Percentiles rank a stretch among this genome's conserved stretches.
phyloP scores from a whole-genome alignment of 108 stramenopile genomes.

The Pseudonitzschia multiseries region DNA sequence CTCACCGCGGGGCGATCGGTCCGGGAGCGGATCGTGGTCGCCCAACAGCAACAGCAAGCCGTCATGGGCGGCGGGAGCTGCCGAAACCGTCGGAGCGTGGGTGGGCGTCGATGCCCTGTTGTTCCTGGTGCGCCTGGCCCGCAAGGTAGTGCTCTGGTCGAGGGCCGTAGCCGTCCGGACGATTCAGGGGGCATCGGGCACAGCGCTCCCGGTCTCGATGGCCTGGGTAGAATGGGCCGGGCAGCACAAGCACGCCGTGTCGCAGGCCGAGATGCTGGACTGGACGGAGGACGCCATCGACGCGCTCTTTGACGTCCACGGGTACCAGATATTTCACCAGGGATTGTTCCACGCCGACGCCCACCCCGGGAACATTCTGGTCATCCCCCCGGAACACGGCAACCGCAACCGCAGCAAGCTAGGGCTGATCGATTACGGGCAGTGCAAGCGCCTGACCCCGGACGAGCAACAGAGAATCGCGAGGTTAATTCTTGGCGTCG shows the following conservation, averaged over 20 bases:
- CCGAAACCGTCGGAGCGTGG: slow-evolving; percentile 30
- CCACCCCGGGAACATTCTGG: slow-evolving; percentile 69
- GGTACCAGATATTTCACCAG: slow-evolving; percentile 73
- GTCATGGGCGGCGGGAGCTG: slow-evolving; percentile 36
- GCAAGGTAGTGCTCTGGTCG: slow-evolving; percentile 52
- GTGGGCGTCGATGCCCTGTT: slow-evolving; percentile 66
- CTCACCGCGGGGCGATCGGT: too few relatives aligned
- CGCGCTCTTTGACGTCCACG: slow-evolving; percentile 77
- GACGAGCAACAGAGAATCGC: slow-evolving; percentile 60
- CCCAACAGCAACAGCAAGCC: neutral
- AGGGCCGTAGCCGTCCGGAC: slow-evolving; percentile 33
- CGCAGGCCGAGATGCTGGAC: slow-evolving; percentile 39
- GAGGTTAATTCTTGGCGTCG: slow-evolving; percentile 62
- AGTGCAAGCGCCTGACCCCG: slow-evolving; percentile 57
- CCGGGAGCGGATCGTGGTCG: too few relatives aligned
- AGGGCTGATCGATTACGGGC: slow-evolving; percentile 74
- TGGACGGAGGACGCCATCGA: slow-evolving; percentile 58
- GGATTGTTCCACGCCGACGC: slow-evolving; percentile 68
- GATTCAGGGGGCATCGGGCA: slow-evolving; percentile 30
- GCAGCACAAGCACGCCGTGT: slow-evolving; percentile 36
- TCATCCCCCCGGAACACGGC: slow-evolving; percentile 33
- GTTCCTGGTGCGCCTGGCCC: slow-evolving; percentile 46
- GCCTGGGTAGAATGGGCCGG: slow-evolving; percentile 64
- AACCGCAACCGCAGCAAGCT: slow-evolving; percentile 23
- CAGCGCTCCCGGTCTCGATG: slow-evolving; percentile 34